phyloP scores from a whole-genome alignment of 805 yeast species.

The Spathaspora arborariae region DNA sequence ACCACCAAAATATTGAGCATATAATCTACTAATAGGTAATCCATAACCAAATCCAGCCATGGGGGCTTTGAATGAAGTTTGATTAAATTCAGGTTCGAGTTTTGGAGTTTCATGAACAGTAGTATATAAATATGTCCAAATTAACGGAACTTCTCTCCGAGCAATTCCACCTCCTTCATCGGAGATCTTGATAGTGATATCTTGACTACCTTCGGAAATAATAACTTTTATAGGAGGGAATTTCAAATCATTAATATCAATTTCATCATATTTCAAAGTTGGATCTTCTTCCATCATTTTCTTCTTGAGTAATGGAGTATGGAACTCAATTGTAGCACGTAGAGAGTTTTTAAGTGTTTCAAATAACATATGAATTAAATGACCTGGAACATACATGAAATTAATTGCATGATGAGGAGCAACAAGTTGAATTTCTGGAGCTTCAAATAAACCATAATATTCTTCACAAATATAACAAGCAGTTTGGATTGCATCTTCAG shows the following conservation, averaged over 20 bases:
- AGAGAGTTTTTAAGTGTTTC: constrained; percentile 84
- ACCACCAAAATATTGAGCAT: constrained; percentile 89
- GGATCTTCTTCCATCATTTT: constrained; percentile 41
- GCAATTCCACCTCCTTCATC: constrained; percentile 96
- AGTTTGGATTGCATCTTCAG: constrained; percentile 84
- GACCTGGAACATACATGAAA: constrained; percentile 93
- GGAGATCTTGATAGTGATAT: constrained; percentile 82
- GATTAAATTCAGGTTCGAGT: constrained; percentile 54
- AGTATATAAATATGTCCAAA: constrained; percentile 90
- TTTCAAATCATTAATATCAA: constrained; percentile 56
- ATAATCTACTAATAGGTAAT: constrained; percentile 77
- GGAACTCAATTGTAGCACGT: constrained; percentile 84
- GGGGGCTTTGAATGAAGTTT: constrained; percentile 75
- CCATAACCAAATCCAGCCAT: constrained; percentile 96
- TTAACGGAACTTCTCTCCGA: constrained; percentile 73
- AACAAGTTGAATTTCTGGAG: constrained; percentile 76
- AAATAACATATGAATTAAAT: constrained; percentile 84
- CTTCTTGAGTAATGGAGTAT: constrained; percentile 47
- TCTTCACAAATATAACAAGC: constrained; percentile 90
- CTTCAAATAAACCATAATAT: constrained; percentile 81
- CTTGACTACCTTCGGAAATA: constrained; percentile 85
- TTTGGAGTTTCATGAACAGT: constrained; percentile 74
- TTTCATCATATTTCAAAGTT: constrained; percentile 28
- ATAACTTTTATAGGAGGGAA: constrained; percentile 85
- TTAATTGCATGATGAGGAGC: constrained; percentile 68